phyloP scores from a whole-genome alignment of 2,329 filamentous ascomycete genomes.

The Aureobasidium musti region DNA sequence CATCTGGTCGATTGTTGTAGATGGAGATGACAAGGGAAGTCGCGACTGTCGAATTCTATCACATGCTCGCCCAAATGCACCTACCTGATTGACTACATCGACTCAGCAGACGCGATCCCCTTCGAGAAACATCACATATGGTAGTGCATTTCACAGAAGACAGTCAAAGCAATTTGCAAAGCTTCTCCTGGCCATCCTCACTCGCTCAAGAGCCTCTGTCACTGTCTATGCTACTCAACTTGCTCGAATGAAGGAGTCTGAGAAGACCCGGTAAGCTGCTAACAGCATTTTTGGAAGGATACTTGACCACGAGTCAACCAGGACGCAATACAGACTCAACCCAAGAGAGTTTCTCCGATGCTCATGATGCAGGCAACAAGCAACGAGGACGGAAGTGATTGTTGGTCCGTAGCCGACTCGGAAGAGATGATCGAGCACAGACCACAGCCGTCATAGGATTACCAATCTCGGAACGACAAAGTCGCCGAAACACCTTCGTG shows the following conservation, averaged over 20 bases:
- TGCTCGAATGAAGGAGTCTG: not conserved
- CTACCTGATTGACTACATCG: not conserved
- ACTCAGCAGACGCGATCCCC: not conserved
- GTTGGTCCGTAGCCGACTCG: slow-evolving; percentile 12
- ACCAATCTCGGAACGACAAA: slow-evolving; percentile 20
- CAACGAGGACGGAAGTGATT: not conserved
- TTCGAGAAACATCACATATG: not conserved
- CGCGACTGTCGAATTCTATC: not conserved
- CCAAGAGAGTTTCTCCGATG: not conserved
- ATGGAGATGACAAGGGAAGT: not conserved
- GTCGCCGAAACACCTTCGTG: slow-evolving; percentile 10
- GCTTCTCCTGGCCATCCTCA: not conserved
- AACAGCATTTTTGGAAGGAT: not conserved
- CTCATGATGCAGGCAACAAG: no score
- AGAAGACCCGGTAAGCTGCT: not conserved
- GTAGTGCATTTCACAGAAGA: not conserved
- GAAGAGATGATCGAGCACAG: not conserved
- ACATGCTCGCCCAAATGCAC: not conserved
- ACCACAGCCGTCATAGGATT: slow-evolving; percentile 9
- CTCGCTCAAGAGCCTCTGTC: not conserved
- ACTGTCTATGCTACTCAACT: not conserved
- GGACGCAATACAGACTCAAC: not conserved
- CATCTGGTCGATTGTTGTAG: not conserved
- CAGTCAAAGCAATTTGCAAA: not conserved
- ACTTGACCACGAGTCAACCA: not conserved